Evolutionary conservation across 441 rosid species (phyloP).

Genomic region (Pelargonium citronellum): DNA sequence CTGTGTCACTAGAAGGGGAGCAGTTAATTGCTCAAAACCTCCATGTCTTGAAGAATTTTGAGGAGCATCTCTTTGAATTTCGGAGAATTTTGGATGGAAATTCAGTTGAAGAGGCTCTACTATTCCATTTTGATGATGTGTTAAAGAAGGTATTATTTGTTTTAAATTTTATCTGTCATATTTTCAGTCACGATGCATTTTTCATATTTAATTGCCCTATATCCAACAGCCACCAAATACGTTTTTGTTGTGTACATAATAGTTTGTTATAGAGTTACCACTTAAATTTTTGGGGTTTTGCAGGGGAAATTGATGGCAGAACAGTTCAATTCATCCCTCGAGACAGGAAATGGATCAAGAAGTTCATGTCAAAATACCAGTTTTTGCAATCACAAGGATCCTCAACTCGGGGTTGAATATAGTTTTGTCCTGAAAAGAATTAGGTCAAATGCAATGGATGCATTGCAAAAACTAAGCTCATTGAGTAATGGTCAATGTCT

Average conservation of each 20-base stretch:
- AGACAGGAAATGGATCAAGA: conserved; percentile 24
- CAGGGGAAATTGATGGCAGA: conserved; percentile 52
- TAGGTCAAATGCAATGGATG: conserved; percentile 34
- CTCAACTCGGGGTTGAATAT: no score
- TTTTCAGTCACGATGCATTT: no score
- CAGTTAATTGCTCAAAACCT: conserved; percentile 49
- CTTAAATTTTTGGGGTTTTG: conserved; percentile 14
- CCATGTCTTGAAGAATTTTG: conserved; percentile 54
- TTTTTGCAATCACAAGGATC: no score
- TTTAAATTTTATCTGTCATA: not conserved
- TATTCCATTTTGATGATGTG: conserved; percentile 41
- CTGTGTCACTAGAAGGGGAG: conserved; percentile 47
- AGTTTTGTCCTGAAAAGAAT: conserved; percentile 15
- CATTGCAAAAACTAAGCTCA: conserved; percentile 42
- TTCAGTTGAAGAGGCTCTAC: conserved; percentile 41
- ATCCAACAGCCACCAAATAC: no score
- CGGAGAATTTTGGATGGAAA: conserved; percentile 38
- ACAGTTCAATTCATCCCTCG: conserved; percentile 28
- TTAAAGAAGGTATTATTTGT: conserved; percentile 49
- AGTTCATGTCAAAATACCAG: conserved; percentile 8
- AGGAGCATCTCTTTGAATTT: conserved; percentile 41
- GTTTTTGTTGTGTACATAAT: no score
- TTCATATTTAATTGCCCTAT: no score
- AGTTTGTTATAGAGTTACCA: no score
- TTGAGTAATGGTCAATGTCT: conserved; percentile 25